A percentile compares a stretch with the other conserved stretches of the same genome.
These are phyloP conservation scores for Malus hybrid DNA, from an alignment of 331 rosid genomes.

Conservation along the genomic window DNA sequence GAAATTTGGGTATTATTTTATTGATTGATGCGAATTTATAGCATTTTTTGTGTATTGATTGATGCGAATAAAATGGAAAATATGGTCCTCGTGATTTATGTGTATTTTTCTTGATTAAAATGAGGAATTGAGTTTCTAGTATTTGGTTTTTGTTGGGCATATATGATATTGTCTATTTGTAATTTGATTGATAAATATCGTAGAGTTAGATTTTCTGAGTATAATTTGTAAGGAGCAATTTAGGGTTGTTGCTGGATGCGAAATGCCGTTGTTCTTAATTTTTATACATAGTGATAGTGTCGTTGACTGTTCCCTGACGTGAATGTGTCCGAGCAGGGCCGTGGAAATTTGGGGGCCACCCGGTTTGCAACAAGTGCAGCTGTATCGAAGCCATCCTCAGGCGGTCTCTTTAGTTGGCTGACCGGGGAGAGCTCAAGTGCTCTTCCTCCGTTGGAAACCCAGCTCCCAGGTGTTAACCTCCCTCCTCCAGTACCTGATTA, in stretches of 20 bases:
- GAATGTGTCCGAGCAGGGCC: constrained; percentile 32
- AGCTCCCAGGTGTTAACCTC: constrained; percentile 51
- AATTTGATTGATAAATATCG: neutral
- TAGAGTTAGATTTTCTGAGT: neutral
- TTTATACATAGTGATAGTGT: neutral
- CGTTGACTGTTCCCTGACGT: neutral
- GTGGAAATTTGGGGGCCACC: constrained; percentile 38
- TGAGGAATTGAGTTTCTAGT: neutral
- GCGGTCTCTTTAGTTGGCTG: constrained; percentile 75
- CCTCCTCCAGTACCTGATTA: constrained; percentile 60
- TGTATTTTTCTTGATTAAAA: neutral
- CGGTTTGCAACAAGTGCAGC: constrained; percentile 58
- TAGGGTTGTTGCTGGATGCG: neutral
- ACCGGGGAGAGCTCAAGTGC: constrained; percentile 50
- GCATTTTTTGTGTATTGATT: neutral
- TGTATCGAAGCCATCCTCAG: constrained; percentile 42
- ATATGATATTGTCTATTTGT: neutral
- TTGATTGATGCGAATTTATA: neutral
- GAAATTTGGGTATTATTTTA: neutral
- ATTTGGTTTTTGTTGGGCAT: neutral
- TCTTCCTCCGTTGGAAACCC: constrained; percentile 47
- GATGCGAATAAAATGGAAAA: neutral
- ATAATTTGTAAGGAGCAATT: neutral
- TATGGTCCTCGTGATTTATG: neutral
- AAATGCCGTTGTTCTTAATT: neutral